Conservation (phyloP, 139 green algal genomes). For the Asterochloris sp. region DNA sequence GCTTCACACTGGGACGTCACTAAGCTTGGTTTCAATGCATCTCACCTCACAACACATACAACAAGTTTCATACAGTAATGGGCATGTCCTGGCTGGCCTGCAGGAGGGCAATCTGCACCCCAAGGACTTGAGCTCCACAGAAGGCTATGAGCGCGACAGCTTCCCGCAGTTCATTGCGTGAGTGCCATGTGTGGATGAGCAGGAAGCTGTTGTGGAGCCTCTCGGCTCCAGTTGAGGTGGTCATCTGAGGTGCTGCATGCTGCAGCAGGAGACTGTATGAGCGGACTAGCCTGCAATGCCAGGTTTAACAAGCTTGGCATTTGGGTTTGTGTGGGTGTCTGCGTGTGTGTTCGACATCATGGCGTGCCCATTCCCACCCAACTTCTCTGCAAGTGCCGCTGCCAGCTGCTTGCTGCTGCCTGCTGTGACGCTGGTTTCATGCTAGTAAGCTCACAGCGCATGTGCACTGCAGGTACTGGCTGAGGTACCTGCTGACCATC, state of each 20-base stretch:
- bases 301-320: no score
- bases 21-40: background rate
- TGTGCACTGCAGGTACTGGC: constrained; percentile 61
- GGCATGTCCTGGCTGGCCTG: background rate
- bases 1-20: no score
- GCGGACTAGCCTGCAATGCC: no score
- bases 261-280: background rate
- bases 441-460: background rate
- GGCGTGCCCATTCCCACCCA: background rate
- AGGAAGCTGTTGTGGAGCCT: background rate
- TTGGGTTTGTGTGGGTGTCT: no score
- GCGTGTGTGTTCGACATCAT: no score
- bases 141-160: constrained; percentile 74
- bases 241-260: background rate
- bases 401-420: background rate
- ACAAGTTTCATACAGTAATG: background rate
- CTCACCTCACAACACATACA: no score
- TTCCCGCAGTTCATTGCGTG: constrained; percentile 62
- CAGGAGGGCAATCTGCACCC: constrained; percentile 67
- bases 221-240: background rate
- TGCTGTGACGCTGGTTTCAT: background rate
- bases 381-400: background rate
- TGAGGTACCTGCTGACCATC: constrained; percentile 46
- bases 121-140: constrained; percentile 77
- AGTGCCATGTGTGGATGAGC: background rate